Evolutionary conservation across 768 basidiomycete species (phyloP).

Genomic region (Boletales sp.): DNA sequence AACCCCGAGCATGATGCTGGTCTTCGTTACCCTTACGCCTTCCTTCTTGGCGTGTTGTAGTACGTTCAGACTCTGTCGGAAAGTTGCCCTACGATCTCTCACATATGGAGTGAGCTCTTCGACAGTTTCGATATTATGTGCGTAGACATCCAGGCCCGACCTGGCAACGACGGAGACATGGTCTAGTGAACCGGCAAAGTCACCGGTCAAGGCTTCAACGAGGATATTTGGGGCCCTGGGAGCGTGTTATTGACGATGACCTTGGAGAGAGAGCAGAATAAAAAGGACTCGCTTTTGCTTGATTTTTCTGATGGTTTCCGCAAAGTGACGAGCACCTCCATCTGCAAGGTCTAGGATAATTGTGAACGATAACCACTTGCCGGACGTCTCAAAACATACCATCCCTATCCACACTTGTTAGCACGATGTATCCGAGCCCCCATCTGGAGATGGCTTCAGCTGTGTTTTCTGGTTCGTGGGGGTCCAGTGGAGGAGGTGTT

Average conservation of each 20-base stretch:
- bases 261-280: not conserved
- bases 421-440: slow-evolving; percentile 96
- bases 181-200: slow-evolving; percentile 78
- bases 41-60: slow-evolving; percentile 79
- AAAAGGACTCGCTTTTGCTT: slow-evolving; percentile 75
- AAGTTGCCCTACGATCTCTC: slow-evolving; percentile 90
- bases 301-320: slow-evolving; percentile 90
- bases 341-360: slow-evolving; percentile 75
- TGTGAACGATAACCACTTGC: slow-evolving; percentile 1
- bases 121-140: slow-evolving; percentile 97
- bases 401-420: slow-evolving; percentile 96
- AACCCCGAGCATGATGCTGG: slow-evolving; percentile 97
- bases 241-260: not conserved
- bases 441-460: slow-evolving; percentile 97
- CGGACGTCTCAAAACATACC: slow-evolving; percentile 48
- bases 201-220: slow-evolving; percentile 94
- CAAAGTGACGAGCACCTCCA: slow-evolving; percentile 91
- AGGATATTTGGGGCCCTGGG: slow-evolving; percentile 89
- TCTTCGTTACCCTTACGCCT: slow-evolving; percentile 90
- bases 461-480: slow-evolving; percentile 96
- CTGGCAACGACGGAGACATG: slow-evolving; percentile 81
- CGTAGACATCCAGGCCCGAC: slow-evolving; percentile 96
- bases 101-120: slow-evolving; percentile 93
- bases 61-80: slow-evolving; percentile 79
- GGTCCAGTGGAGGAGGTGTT: slow-evolving; percentile 85